phyloP scores from a whole-genome alignment of 768 basidiomycete species.

The Gelatoporia subvermispora region DNA sequence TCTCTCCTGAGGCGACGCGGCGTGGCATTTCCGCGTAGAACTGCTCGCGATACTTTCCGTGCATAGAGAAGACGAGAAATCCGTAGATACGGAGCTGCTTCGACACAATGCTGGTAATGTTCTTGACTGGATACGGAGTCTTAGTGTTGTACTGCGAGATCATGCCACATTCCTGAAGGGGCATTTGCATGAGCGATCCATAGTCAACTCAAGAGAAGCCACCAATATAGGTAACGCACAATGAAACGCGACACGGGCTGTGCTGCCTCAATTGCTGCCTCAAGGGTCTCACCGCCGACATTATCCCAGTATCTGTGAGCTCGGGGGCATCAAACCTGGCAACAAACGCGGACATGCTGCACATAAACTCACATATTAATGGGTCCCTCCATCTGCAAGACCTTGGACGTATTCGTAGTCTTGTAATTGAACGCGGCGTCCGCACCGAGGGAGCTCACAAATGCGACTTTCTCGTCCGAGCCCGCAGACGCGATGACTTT shows the following conservation, averaged over 20 bases:
- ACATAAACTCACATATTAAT: conserved; percentile 39
- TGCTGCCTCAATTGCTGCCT: conserved; percentile 18
- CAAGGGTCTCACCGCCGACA: conserved; percentile 26
- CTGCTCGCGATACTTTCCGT: conserved; percentile 10
- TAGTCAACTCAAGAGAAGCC: too few relatives aligned
- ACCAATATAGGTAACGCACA: conserved; percentile 11
- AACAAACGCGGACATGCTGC: neutral
- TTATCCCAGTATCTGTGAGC: conserved; percentile 29
- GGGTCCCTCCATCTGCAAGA: conserved; percentile 52
- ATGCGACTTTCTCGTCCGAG: conserved; percentile 65
- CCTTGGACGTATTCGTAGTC: conserved; percentile 44
- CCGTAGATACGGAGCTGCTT: conserved; percentile 19
- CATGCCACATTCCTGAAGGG: conserved; percentile 11
- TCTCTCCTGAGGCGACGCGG: conserved; percentile 19
- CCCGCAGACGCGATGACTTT: conserved; percentile 73
- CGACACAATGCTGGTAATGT: conserved; percentile 15
- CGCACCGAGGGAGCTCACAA: conserved; percentile 53
- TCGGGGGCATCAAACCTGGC: too few relatives aligned
- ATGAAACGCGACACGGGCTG: conserved; percentile 18
- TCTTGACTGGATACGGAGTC: conserved; percentile 6
- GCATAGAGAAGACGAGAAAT: conserved; percentile 16
- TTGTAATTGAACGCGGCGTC: conserved; percentile 77
- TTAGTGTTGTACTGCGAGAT: conserved; percentile 6
- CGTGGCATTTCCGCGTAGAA: conserved; percentile 22
- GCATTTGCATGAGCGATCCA: neutral